Evolutionary conservation across 164 flowering plant genomes (phyloP).

Genomic region (Berberis vulgaris): DNA sequence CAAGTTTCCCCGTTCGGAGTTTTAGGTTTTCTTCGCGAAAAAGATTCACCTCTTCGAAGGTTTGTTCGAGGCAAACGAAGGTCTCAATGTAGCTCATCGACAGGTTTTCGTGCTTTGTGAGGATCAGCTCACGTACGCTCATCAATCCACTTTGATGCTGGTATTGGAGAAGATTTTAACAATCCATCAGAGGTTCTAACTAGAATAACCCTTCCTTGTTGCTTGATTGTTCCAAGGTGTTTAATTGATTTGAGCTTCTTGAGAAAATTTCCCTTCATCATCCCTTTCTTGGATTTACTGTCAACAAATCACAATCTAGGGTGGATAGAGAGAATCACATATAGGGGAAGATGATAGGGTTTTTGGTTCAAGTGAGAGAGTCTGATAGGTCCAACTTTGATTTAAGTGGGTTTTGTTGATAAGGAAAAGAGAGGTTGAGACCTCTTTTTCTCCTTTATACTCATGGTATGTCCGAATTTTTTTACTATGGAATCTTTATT

Average conservation of each 20-base stretch:
- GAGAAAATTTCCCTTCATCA: conserved; percentile 54
- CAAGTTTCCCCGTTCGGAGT: no score
- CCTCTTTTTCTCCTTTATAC: not conserved
- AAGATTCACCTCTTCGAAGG: no score
- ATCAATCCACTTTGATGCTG: conserved; percentile 4
- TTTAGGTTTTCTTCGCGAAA: no score
- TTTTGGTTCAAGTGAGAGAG: not conserved
- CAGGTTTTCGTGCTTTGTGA: no score
- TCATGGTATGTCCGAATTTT: no score
- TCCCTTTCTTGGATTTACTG: conserved; percentile 34
- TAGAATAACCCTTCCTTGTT: conserved; percentile 42
- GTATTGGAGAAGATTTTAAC: conserved; percentile 8
- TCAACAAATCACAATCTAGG: not conserved
- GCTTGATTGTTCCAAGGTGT: conserved; percentile 40
- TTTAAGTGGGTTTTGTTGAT: not conserved
- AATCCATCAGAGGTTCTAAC: conserved; percentile 38
- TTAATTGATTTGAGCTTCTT: conserved; percentile 67
- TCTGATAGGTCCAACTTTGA: not conserved
- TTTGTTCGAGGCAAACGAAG: no score
- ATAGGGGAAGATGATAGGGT: not conserved
- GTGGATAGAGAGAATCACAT: not conserved
- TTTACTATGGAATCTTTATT: no score
- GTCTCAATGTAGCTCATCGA: no score
- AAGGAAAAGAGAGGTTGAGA: not conserved
- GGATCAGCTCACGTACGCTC: not conserved